Base-by-base conservation (phyloP, 306 rosid genomes). In the Pyrus betulifolia region DNA sequence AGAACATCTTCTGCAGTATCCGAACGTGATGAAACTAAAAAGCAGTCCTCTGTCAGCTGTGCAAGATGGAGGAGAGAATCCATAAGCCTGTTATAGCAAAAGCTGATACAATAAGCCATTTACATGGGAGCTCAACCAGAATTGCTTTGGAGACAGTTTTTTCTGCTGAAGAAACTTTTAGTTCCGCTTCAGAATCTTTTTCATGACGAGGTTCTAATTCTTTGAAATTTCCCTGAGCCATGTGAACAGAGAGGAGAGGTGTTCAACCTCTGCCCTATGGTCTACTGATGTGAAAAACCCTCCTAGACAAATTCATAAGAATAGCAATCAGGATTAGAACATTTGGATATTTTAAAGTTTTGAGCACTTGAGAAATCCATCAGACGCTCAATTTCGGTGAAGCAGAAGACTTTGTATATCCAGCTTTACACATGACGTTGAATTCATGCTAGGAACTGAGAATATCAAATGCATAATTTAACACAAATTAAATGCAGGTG, bases 171-270 rank as follows among this genome's bases (percentile, higher is more conserved):
- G 75, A 25, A 25, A 25, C 27, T 25, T 25, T 25, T 25, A 25
- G 27, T 25, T 25, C 27, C 27, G 27, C 27, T 25, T 25, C 27
- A 25, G 27, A 79, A 76, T 82, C 70, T 73, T 73, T 79, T 52
- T 46, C 69, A 25, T 4, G 42, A 15, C 35, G 70, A 70, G 49
- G 84, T 70, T 82, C 79, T 15, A 85, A 58, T 27, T 59, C 79
- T 51, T 86, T 70, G 30, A 90, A 87, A 79, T 76, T 87, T 75
- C 79, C 80, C 84, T 86, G 67, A 92, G 87, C 99, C 97, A 92
- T 30, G 82, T 81, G 77, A 95, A 95, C 83, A 92, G 81, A 82
- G 86, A 85, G 74, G 93, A 84, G 52, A 92, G 91, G 65, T 74
- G 82, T 74, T 84, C 78, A 66, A 80, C 80, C 77, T 67, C 84